A percentile compares a stretch with the other conserved stretches of the same genome.
phyloP scores from a whole-genome alignment of 2,329 filamentous ascomycete genomes.

The Microcyclospora pomicola region DNA sequence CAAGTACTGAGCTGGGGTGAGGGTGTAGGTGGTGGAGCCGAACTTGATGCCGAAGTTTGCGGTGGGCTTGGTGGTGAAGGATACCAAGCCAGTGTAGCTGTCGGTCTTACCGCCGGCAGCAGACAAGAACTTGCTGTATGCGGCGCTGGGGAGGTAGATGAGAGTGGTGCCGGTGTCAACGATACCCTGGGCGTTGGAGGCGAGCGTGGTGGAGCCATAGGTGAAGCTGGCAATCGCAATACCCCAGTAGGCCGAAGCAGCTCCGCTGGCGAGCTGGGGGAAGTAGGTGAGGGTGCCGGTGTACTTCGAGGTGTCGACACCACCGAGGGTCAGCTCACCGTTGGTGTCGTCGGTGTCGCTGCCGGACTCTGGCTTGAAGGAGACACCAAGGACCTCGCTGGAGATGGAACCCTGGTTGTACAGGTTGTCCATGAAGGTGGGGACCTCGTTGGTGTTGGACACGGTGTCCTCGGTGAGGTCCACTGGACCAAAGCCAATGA shows the following conservation, averaged over 20 bases:
- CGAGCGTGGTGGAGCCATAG: constrained; percentile 26
- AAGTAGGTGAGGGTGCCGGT: constrained; percentile 39
- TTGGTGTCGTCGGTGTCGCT: constrained; percentile 34
- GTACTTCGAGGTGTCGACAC: constrained; percentile 38
- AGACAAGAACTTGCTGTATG: constrained; percentile 45
- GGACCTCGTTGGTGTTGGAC: constrained; percentile 40
- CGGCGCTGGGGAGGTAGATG: constrained; percentile 37
- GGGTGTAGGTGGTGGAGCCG: constrained; percentile 30
- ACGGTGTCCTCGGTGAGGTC: constrained; percentile 44
- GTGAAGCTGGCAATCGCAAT: constrained; percentile 25
- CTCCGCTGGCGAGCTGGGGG: constrained; percentile 31
- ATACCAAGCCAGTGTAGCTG: constrained; percentile 37
- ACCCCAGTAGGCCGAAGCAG: constrained; percentile 45
- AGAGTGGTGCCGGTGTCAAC: constrained; percentile 56
- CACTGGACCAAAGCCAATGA: constrained; percentile 44
- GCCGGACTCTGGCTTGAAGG: constrained; percentile 11
- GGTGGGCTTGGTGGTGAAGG: constrained; percentile 35
- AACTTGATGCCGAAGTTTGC: constrained; percentile 38
- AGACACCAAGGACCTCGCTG: constrained; percentile 10
- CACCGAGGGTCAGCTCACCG: constrained; percentile 35
- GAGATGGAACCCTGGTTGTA: constrained; percentile 27
- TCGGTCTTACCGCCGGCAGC: constrained; percentile 33
- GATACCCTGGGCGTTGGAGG: constrained; percentile 40
- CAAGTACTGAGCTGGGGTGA: constrained; percentile 21
- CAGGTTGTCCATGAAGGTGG: constrained; percentile 35